phyloP scores from a whole-genome alignment of 2,329 filamentous ascomycete genomes.

The Fonsecaea monophora region DNA sequence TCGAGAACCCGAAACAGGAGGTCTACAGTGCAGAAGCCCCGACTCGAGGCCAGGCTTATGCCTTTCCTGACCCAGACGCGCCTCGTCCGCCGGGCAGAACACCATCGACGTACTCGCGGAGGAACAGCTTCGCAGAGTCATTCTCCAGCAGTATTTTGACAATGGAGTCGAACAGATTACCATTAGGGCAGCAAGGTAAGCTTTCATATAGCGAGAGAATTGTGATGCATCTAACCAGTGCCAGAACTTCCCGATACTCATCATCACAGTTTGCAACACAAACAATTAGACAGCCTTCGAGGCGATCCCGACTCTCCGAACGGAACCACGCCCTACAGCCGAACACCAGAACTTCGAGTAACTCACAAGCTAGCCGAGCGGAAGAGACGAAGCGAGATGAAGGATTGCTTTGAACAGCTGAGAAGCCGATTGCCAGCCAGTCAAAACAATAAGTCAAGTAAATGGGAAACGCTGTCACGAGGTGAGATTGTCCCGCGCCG shows the following conservation, averaged over 20 bases:
- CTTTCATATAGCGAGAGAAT: neutral
- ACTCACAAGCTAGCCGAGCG: constrained; percentile 60
- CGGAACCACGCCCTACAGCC: constrained; percentile 55
- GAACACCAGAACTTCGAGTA: constrained; percentile 57
- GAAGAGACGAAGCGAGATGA: constrained; percentile 61
- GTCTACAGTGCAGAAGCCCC: constrained; percentile 59
- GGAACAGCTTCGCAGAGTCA: constrained; percentile 56
- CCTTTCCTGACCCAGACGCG: constrained; percentile 58
- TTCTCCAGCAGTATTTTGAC: constrained; percentile 56
- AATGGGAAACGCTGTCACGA: constrained; percentile 59
- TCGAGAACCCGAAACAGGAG: constrained; percentile 57
- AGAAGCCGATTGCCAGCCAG: constrained; percentile 53
- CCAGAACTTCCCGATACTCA: constrained; percentile 56
- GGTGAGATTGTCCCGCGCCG: constrained; percentile 42
- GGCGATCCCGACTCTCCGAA: constrained; percentile 53
- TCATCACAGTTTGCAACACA: constrained; percentile 57
- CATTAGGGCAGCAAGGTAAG: constrained; percentile 57
- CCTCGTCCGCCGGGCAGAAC: constrained; percentile 43
- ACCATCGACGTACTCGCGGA: constrained; percentile 50
- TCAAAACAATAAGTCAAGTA: constrained; percentile 60
- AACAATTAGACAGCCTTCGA: constrained; percentile 56
- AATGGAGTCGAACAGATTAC: constrained; percentile 61
- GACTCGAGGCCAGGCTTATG: constrained; percentile 58
- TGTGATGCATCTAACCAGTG: constrained; percentile 12
- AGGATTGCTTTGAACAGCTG: constrained; percentile 58